Evolutionary conservation across 345 rosid genomes (phyloP).

Genomic region (Brassica incana): DNA sequence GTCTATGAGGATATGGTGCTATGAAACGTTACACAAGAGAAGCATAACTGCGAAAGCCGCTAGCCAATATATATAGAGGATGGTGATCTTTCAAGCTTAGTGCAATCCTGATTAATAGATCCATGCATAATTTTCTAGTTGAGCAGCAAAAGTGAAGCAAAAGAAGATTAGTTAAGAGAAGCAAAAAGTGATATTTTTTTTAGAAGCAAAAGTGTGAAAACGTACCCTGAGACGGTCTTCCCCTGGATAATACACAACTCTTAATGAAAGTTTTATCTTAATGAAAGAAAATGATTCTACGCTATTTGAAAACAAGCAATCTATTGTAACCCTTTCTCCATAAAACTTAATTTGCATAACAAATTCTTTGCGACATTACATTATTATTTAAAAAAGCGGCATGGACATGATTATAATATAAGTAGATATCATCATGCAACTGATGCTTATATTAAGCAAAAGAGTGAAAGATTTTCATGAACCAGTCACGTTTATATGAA

Average conservation of each 20-base stretch:
- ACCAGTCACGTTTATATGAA: constrained; percentile 15
- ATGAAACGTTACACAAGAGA: not conserved
- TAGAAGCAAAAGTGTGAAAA: not conserved
- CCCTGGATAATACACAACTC: not conserved
- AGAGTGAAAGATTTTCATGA: not conserved
- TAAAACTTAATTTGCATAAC: not conserved
- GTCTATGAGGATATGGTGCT: not conserved
- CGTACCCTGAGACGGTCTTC: not conserved
- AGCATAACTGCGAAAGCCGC: not conserved
- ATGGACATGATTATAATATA: not conserved
- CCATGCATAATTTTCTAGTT: no score
- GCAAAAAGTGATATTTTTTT: no score
- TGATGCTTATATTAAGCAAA: not conserved
- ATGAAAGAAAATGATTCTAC: not conserved
- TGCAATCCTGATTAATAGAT: no score
- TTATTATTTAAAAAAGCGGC: not conserved
- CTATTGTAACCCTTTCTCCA: not conserved
- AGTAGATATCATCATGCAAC: not conserved
- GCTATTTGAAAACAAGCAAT: not conserved
- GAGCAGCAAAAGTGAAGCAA: no score
- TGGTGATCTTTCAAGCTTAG: no score
- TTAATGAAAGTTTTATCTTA: no score
- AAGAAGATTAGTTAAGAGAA: no score
- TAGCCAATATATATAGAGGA: not conserved
- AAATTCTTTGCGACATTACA: not conserved